A percentile compares a stretch with the other conserved stretches of the same genome.
phyloP scores from a whole-genome alignment of 1,139 yeast genomes.

The Yamadazyma triangularis region DNA sequence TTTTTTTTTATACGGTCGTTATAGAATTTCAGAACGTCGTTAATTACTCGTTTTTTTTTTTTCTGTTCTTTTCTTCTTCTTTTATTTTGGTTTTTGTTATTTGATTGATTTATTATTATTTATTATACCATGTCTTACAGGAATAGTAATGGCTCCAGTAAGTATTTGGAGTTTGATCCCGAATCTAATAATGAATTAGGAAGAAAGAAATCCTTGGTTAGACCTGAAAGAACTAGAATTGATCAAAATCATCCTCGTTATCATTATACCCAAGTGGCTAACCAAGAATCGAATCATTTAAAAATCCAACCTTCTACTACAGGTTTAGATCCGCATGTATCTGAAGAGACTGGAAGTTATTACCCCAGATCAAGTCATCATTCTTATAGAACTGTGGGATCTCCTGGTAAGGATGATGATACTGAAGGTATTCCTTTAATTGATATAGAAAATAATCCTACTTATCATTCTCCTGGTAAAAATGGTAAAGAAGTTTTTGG shows the following conservation, averaged over 20 bases:
- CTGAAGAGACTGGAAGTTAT: slow-evolving; percentile 5
- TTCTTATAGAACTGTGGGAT: slow-evolving; percentile 8
- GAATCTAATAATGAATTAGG: slow-evolving; percentile 45
- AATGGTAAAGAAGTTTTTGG: slow-evolving; percentile 56
- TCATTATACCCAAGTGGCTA: slow-evolving; percentile 79
- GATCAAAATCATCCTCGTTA: slow-evolving; percentile 66
- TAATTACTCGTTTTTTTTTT: not conserved
- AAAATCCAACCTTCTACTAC: slow-evolving; percentile 67
- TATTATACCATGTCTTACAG: slow-evolving; percentile 16
- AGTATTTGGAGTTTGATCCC: slow-evolving; percentile 43
- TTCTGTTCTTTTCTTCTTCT: not conserved
- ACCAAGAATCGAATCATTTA: slow-evolving; percentile 61
- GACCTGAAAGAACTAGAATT: slow-evolving; percentile 75
- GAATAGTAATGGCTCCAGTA: slow-evolving; percentile 13
- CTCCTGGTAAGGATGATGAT: slow-evolving; percentile 11
- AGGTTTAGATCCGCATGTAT: slow-evolving; percentile 59
- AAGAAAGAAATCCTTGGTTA: slow-evolving; percentile 65
- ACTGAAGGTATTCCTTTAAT: slow-evolving; percentile 46
- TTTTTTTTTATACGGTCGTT: too few species aligned
- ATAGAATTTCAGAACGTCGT: too few species aligned
- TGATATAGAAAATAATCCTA: slow-evolving; percentile 17
- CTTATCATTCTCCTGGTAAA: slow-evolving; percentile 11
- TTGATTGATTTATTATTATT: too few species aligned
- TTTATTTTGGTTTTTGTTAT: not conserved
- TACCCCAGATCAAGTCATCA: slow-evolving; percentile 9